These are phyloP conservation scores for Diaporthe aspalathi DNA, from an alignment of 2,329 filamentous ascomycete genomes.

Conservation along the genomic window DNA sequence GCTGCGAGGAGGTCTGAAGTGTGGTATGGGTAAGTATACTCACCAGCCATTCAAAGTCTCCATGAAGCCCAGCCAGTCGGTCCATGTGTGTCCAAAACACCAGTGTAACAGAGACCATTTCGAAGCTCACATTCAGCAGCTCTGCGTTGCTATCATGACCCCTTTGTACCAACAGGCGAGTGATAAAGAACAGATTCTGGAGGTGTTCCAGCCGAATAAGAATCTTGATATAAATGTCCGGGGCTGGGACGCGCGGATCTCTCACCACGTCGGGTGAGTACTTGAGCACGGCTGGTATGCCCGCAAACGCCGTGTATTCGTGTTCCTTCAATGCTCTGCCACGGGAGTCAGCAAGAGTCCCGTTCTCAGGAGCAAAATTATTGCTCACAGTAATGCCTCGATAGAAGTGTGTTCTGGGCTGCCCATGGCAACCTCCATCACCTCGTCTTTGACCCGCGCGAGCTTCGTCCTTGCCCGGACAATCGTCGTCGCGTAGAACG, in stretches of 20 bases:
- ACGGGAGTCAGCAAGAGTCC: not conserved
- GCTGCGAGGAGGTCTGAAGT: not conserved
- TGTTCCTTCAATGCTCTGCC: constrained; percentile 51
- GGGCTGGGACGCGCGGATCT: constrained; percentile 45
- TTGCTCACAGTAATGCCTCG: constrained; percentile 48
- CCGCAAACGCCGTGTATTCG: constrained; percentile 48
- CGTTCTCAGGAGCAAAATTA: too few relatives aligned
- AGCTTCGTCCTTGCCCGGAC: constrained; percentile 60
- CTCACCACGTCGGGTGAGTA: constrained; percentile 53
- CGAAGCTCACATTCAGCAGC: constrained; percentile 57
- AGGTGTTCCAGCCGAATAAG: constrained; percentile 62
- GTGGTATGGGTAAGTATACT: constrained; percentile 38
- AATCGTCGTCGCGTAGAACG: constrained; percentile 57
- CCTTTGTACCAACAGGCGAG: constrained; percentile 64
- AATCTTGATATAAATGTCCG: constrained; percentile 56
- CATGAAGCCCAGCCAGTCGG: constrained; percentile 53
- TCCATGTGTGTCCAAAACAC: constrained; percentile 63
- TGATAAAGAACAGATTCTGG: constrained; percentile 69
- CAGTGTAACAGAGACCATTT: constrained; percentile 60
- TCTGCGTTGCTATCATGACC: constrained; percentile 52
- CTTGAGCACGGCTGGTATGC: constrained; percentile 53
- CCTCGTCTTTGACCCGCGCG: constrained; percentile 65
- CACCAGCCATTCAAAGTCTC: constrained; percentile 63
- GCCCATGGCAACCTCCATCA: constrained; percentile 67
- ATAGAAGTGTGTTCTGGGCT: constrained; percentile 51